Percentiles rank a stretch among this genome's conserved stretches.
Evolutionary conservation across 345 rosid genomes (phyloP).

Genomic region (Heritiera littoralis): DNA sequence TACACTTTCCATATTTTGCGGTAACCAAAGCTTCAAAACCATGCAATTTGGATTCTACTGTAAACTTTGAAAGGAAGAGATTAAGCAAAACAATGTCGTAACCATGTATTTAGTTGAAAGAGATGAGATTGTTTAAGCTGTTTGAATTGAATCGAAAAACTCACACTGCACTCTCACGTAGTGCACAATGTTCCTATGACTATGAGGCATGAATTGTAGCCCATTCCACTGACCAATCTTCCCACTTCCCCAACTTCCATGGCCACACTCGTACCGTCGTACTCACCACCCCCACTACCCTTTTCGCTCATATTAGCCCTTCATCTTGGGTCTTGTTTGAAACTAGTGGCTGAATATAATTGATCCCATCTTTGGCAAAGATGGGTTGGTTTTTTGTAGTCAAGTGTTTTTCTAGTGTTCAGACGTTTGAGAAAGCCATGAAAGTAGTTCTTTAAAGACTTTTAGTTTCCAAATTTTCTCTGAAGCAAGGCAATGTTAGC

Average conservation of each 20-base stretch:
- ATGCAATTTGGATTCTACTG: conserved; percentile 20
- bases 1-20: not conserved
- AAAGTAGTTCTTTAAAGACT: conserved; percentile 6
- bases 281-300: too few relatives aligned
- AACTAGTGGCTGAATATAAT: conserved; percentile 24
- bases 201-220: conserved; percentile 46
- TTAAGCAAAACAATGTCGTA: conserved; percentile 5
- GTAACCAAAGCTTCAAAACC: conserved; percentile 29
- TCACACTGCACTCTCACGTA: conserved; percentile 22
- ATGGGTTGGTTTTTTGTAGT: not conserved
- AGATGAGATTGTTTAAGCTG: not conserved
- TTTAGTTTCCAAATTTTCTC: conserved; percentile 26
- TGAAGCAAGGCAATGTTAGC: conserved; percentile 34
- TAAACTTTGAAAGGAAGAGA: not conserved
- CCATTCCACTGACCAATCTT: conserved; percentile 62
- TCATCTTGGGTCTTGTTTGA: conserved; percentile 33
- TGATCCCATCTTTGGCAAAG: conserved; percentile 10
- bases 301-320: not conserved
- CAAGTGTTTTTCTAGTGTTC: not conserved
- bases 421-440: not conserved
- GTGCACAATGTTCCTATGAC: conserved; percentile 44
- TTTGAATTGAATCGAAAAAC: conserved; percentile 36
- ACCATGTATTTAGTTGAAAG: not conserved
- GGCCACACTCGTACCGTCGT: too few relatives aligned
- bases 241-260: too few relatives aligned